Evolutionary conservation across 257 asterid species (phyloP).

Genomic region (Cinchona pubescens): DNA sequence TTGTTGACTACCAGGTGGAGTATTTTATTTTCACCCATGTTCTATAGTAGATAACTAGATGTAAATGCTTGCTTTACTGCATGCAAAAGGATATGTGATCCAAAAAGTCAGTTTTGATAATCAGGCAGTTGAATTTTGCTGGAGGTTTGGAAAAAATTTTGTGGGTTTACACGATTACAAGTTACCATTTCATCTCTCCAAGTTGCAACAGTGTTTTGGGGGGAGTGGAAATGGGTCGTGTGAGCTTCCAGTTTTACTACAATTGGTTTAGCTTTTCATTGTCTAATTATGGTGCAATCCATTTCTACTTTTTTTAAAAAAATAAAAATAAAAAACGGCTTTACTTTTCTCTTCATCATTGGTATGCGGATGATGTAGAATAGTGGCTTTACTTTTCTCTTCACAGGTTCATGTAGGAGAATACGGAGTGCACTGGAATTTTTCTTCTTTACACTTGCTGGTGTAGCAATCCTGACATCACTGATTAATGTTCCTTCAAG

Average conservation of each 20-base stretch:
- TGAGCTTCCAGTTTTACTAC: neutral
- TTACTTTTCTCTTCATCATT: neutral
- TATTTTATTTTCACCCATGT: constrained; percentile 8
- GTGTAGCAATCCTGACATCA: constrained; percentile 73
- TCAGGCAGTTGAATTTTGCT: neutral
- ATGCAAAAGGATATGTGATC: neutral
- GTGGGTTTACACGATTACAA: too few relatives aligned
- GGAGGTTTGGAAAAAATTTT: too few relatives aligned
- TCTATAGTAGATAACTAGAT: neutral
- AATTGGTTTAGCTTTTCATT: neutral
- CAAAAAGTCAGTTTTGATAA: neutral
- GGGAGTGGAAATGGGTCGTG: neutral
- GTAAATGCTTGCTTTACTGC: constrained; percentile 10
- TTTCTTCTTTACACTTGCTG: constrained; percentile 96
- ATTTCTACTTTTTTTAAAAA: neutral
- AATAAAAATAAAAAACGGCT: too few relatives aligned
- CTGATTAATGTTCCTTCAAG: constrained; percentile 55
- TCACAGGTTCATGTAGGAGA: constrained; percentile 91
- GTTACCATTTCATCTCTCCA: neutral
- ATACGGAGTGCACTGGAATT: constrained; percentile 98
- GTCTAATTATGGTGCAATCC: neutral
- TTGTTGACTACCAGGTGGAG: constrained; percentile 77
- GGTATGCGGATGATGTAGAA: neutral
- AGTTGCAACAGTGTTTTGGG: neutral
- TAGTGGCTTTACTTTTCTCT: constrained; percentile 7